These are phyloP conservation scores for Picocystis sp. DNA, from an alignment of 163 green algal genomes.

Conservation along the genomic window DNA sequence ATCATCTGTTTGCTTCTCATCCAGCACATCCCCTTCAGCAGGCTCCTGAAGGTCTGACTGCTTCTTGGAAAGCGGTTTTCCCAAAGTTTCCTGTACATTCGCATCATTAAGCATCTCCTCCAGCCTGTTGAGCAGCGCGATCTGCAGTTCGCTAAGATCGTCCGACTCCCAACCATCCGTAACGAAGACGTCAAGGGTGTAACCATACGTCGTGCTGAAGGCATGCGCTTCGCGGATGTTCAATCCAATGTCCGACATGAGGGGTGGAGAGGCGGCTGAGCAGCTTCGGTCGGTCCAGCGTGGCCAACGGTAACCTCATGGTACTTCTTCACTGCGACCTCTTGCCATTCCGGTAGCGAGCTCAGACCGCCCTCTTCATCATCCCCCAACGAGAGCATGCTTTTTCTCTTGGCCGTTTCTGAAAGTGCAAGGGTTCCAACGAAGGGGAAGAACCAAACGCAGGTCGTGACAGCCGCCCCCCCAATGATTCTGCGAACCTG, in stretches of 20 bases:
- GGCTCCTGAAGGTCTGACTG: too few species aligned
- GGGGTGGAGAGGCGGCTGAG: constrained; percentile 43
- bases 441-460: constrained; percentile 69
- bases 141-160: neutral
- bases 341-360: neutral
- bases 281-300: constrained; percentile 67
- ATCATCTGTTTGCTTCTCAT: constrained; percentile 37
- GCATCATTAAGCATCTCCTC: neutral
- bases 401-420: too few species aligned
- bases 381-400: too few species aligned
- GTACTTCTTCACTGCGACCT: neutral
- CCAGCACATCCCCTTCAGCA: constrained; percentile 1
- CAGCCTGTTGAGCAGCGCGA: constrained; percentile 8
- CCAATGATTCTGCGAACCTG: too few species aligned
- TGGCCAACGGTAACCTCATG: constrained; percentile 80
- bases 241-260: constrained; percentile 66
- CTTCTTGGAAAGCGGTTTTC: too few species aligned
- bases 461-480: constrained; percentile 33
- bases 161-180: constrained; percentile 60
- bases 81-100: constrained; percentile 11
- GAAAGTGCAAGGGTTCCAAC: too few species aligned
- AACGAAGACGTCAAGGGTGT: constrained; percentile 89
- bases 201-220: constrained; percentile 85
- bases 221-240: constrained; percentile 91
- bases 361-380: too few species aligned